Base-by-base conservation (phyloP, 2,329 filamentous ascomycete species). In the Nectriaceae sp. region DNA sequence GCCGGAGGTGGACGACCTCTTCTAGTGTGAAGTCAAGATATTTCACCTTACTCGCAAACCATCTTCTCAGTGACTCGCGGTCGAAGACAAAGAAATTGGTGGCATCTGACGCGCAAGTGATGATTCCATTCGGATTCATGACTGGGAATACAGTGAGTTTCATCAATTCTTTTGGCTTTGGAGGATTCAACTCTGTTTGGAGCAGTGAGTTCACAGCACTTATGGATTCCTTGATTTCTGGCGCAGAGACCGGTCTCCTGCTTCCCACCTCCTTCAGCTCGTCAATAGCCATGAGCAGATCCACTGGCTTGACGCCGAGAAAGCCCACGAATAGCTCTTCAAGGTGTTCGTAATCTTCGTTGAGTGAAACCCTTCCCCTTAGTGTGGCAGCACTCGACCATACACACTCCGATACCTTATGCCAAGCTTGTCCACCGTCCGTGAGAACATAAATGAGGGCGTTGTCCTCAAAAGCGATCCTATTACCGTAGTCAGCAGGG, bases 11-110 rank as follows among this genome's bases (percentile, higher is more conserved):
- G 2, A 47, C 52, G 4, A 70, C 55, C 1, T 74, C 66, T 5
- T 70, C 58, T 2, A 71, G 40, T 0, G 39, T 53, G 42, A 72
- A 73, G 46, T 72, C 69, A 0, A 75, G 54, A 3, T 68, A 47
- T 39, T 65, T 70, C 3, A 64, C 61, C 11, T 48, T 57, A 4
- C 42, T 19, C 0, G 42, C 18, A 41, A 75, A 75, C 0, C 50
- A 42, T 3, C 59, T 50, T 0, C 39, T 42, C 2, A 71, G 43
- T 0, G 33, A n/a, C 6, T 70, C 59, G 21, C 66, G 65, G 42
- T 75, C 71, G 1, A 59, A 43, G 2, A 75, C 63, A 11, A 59
- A 62, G 40, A 75, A 75, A 16, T 60, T 48, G 0, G 54, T 48
- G 3, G 38, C 36, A 0, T 47, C 55, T 0, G 53, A 45, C 4